phyloP scores from a whole-genome alignment of 1,284 basidiomycete genomes.

The Pisolithus thermaeus region DNA sequence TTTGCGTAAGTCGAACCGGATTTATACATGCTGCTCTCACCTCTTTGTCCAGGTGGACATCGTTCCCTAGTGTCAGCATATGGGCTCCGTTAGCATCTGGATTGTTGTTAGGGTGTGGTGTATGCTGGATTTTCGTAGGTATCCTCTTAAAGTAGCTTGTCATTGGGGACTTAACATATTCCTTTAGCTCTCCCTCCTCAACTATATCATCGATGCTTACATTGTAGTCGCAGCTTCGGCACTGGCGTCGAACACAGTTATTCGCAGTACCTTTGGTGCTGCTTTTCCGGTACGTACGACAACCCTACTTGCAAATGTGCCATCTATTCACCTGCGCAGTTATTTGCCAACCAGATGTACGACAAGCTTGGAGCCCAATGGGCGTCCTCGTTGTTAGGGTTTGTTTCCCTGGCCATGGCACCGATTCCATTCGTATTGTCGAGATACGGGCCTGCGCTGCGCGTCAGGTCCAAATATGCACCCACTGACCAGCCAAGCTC shows the following conservation, averaged over 20 bases:
- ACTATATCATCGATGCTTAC: constrained; percentile 59
- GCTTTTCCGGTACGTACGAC: constrained; percentile 44
- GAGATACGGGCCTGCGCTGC: constrained; percentile 41
- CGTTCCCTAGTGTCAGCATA: constrained; percentile 47
- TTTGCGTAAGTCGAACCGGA: constrained; percentile 42
- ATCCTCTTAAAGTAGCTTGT: not conserved
- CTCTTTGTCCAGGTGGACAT: constrained; percentile 40
- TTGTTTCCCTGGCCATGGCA: constrained; percentile 43
- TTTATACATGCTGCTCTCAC: not conserved
- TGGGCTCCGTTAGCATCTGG: constrained; percentile 55
- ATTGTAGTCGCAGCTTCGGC: constrained; percentile 53
- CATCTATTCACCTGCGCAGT: constrained; percentile 17
- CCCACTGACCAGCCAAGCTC: constrained; percentile 16
- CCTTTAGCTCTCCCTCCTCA: constrained; percentile 43
- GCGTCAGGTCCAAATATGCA: constrained; percentile 39
- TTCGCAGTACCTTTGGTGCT: constrained; percentile 52
- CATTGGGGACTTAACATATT: not conserved
- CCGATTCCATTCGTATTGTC: constrained; percentile 51
- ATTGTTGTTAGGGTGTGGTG: constrained; percentile 46
- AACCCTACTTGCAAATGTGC: not conserved
- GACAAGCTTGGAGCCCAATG: constrained; percentile 42
- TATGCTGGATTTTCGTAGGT: constrained; percentile 55
- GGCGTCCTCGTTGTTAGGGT: constrained; percentile 53
- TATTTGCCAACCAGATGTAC: constrained; percentile 55
- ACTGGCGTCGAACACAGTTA: constrained; percentile 49